These are phyloP conservation scores for Eutypa lata DNA, from an alignment of 2,329 filamentous ascomycete species.

Conservation along the genomic window DNA sequence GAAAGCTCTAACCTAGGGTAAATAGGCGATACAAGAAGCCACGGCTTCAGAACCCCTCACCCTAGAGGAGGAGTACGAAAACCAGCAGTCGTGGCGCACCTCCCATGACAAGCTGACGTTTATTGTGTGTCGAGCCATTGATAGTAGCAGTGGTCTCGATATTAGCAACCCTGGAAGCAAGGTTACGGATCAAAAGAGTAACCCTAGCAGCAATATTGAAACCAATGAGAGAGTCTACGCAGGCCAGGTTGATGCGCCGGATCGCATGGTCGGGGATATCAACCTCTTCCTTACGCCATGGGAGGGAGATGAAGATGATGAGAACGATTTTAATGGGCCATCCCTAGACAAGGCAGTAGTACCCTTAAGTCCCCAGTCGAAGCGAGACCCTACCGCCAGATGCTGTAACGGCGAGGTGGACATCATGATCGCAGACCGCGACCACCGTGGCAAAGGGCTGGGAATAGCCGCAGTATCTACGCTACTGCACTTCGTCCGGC, in stretches of 20 bases:
- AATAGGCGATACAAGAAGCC: slow-evolving; percentile 71
- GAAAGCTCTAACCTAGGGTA: slow-evolving; percentile 4
- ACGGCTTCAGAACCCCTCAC: slow-evolving; percentile 85
- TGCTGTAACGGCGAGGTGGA: slow-evolving; percentile 26
- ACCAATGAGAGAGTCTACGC: slow-evolving; percentile 25
- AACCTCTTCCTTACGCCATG: slow-evolving; percentile 73
- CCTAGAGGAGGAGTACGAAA: slow-evolving; percentile 79
- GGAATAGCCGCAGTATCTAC: slow-evolving; percentile 51
- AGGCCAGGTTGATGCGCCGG: slow-evolving; percentile 49
- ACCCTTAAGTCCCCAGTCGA: slow-evolving; percentile 53
- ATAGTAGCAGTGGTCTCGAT: neutral
- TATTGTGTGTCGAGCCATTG: slow-evolving; percentile 62
- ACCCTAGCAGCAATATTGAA: neutral
- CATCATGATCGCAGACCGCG: slow-evolving; percentile 28
- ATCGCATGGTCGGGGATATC: slow-evolving; percentile 68
- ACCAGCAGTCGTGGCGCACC: slow-evolving; percentile 83
- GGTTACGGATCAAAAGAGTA: no score
- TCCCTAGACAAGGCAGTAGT: slow-evolving; percentile 13
- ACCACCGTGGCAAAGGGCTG: slow-evolving; percentile 19
- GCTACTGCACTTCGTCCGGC: slow-evolving; percentile 67
- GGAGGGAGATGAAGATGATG: slow-evolving; percentile 38
- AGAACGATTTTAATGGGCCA: slow-evolving; percentile 10
- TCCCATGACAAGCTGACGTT: slow-evolving; percentile 90
- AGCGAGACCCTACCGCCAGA: slow-evolving; percentile 52
- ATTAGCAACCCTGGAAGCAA: slow-evolving; percentile 6